phyloP scores from a whole-genome alignment of 1,284 basidiomycete genomes.

The Moniliophthora roreri region DNA sequence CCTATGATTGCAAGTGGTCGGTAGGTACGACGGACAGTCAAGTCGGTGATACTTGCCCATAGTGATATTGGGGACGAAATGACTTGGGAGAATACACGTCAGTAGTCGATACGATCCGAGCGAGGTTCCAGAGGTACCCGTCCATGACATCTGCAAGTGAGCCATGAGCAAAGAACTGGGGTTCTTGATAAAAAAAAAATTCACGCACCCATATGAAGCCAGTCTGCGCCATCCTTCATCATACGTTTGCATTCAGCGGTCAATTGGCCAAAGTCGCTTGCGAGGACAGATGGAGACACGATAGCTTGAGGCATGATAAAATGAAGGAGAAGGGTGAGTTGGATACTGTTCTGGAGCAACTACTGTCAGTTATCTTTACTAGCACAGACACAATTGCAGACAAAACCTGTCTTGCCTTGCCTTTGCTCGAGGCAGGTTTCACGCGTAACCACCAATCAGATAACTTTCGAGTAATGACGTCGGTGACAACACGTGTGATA shows the following conservation, averaged over 20 bases:
- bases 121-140: constrained; percentile 53
- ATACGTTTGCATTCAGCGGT: constrained; percentile 91
- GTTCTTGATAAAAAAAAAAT: not conserved
- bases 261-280: constrained; percentile 93
- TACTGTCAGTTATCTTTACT: too few species aligned
- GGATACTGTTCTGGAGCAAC: not conserved
- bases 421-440: too few species aligned
- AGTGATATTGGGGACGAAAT: constrained; percentile 98
- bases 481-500: not conserved
- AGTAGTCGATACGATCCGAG: constrained; percentile 10
- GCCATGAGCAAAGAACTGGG: constrained; percentile 6
- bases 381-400: too few species aligned
- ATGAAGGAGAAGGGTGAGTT: constrained; percentile 8
- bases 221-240: constrained; percentile 90
- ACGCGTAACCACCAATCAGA: too few species aligned
- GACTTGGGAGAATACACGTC: constrained; percentile 46
- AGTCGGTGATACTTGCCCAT: too few species aligned
- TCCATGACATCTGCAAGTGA: constrained; percentile 86
- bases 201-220: constrained; percentile 91
- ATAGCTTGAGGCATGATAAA: constrained; percentile 77
- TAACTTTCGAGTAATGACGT: too few species aligned
- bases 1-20: constrained; percentile 48
- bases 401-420: too few species aligned
- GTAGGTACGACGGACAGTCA: too few species aligned
- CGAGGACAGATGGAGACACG: constrained; percentile 89